These are phyloP conservation scores for Dryas drummondii DNA, from an alignment of 306 rosid species.

Conservation along the genomic window DNA sequence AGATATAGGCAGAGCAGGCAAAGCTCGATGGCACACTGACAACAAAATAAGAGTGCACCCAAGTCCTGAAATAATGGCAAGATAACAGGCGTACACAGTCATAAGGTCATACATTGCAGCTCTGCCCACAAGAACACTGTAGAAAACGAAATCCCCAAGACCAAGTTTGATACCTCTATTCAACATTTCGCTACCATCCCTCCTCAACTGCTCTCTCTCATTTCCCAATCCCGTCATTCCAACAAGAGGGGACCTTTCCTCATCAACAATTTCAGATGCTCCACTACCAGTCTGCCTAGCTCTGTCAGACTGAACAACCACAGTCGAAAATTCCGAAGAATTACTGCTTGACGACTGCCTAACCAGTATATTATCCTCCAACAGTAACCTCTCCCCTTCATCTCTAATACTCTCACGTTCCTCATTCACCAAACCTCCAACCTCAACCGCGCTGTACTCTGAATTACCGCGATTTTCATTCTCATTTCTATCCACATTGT, in stretches of 20 bases:
- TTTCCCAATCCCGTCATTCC: slow-evolving; percentile 35
- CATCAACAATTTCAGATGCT: slow-evolving; percentile 40
- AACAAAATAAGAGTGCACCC: slow-evolving; percentile 87
- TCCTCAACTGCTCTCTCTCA: slow-evolving; percentile 38
- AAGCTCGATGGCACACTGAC: slow-evolving; percentile 69
- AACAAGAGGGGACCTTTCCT: slow-evolving; percentile 71
- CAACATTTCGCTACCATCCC: slow-evolving; percentile 37
- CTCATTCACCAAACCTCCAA: slow-evolving; percentile 18
- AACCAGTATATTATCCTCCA: slow-evolving; percentile 41
- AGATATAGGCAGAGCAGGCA: slow-evolving; percentile 92
- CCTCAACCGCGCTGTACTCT: slow-evolving; percentile 25
- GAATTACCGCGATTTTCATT: slow-evolving; percentile 15
- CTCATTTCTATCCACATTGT: slow-evolving; percentile 24
- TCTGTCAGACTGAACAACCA: slow-evolving; percentile 20
- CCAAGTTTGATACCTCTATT: slow-evolving; percentile 86
- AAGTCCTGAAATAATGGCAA: slow-evolving; percentile 87
- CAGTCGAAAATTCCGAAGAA: slow-evolving; percentile 38
- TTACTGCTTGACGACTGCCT: slow-evolving; percentile 35
- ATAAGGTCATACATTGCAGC: slow-evolving; percentile 98
- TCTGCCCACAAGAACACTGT: slow-evolving; percentile 93
- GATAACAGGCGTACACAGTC: slow-evolving; percentile 97
- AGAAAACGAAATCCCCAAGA: slow-evolving; percentile 91
- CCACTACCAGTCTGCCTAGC: slow-evolving; percentile 24
- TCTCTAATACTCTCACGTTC: slow-evolving; percentile 21
- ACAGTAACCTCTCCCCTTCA: slow-evolving; percentile 57